These are phyloP conservation scores for Uronychia binucleata DNA, from an alignment of 73 alveolate species.

Conservation along the genomic window DNA sequence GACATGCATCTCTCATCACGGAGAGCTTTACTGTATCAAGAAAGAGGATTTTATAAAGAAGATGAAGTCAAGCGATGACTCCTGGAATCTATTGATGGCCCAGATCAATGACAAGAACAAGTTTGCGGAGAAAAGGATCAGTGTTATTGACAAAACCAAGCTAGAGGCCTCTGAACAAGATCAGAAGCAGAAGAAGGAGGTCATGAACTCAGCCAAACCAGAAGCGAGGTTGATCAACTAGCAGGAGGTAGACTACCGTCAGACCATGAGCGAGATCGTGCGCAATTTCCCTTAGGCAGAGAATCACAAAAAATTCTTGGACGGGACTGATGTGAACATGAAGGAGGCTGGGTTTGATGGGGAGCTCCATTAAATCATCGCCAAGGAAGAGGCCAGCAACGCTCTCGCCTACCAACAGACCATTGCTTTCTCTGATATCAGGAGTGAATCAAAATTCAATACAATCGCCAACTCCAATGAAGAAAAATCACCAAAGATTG, in stretches of 20 bases:
- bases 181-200: background rate
- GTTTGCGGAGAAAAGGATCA: background rate
- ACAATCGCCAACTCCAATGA: too few species aligned
- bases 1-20: slow-evolving; percentile 10
- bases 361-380: too few species aligned
- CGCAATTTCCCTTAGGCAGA: background rate
- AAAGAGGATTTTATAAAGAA: background rate
- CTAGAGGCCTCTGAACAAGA: background rate
- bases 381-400: too few species aligned
- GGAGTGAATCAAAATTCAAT: too few species aligned
- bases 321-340: background rate
- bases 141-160: background rate
- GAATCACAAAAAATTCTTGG: background rate
- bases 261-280: slow-evolving; percentile 1
- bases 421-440: too few species aligned
- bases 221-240: background rate
- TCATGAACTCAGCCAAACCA: background rate
- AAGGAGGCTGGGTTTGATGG: background rate
- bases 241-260: background rate
- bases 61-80: background rate
- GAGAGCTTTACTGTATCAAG: background rate
- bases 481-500: too few species aligned
- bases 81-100: background rate
- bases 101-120: background rate
- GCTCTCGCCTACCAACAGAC: too few species aligned